phyloP scores from a whole-genome alignment of 257 asterid species.

The Cinchona pubescens region DNA sequence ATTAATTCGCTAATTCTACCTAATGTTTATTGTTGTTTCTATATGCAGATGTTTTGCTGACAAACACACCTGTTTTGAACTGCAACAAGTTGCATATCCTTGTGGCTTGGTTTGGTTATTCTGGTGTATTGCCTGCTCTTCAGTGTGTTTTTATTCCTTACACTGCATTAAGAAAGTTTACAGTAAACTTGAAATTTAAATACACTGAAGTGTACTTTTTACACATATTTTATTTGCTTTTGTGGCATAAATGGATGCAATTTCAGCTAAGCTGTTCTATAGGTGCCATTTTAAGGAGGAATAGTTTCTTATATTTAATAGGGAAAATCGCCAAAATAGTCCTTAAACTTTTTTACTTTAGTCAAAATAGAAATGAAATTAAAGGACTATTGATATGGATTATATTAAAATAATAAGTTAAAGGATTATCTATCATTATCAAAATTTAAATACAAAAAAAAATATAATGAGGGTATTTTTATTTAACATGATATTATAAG shows the following conservation, averaged over 20 bases:
- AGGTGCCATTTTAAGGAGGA: background rate
- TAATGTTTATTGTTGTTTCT: background rate
- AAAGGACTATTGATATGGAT: too few species aligned
- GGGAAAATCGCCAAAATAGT: too few species aligned
- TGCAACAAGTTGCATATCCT: constrained; percentile 1
- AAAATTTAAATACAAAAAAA: too few species aligned
- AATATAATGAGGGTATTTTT: too few species aligned
- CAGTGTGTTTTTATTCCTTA: background rate
- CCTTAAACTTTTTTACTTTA: too few species aligned
- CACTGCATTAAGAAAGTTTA: background rate
- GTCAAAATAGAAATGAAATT: too few species aligned
- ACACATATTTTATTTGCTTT: background rate
- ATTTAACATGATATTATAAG: too few species aligned
- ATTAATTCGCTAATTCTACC: background rate
- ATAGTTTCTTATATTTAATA: background rate
- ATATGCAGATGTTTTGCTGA: constrained; percentile 58
- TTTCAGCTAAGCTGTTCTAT: background rate
- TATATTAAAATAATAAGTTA: too few species aligned
- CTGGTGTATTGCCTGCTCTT: background rate
- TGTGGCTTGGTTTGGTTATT: background rate
- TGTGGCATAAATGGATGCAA: background rate
- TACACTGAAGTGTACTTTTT: background rate
- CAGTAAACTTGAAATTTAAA: background rate
- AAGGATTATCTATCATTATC: too few species aligned
- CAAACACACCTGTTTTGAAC: constrained; percentile 60